Conservation (phyloP, 2,329 filamentous ascomycete genomes). For the Magnaporthiopsis rhizophila region DNA sequence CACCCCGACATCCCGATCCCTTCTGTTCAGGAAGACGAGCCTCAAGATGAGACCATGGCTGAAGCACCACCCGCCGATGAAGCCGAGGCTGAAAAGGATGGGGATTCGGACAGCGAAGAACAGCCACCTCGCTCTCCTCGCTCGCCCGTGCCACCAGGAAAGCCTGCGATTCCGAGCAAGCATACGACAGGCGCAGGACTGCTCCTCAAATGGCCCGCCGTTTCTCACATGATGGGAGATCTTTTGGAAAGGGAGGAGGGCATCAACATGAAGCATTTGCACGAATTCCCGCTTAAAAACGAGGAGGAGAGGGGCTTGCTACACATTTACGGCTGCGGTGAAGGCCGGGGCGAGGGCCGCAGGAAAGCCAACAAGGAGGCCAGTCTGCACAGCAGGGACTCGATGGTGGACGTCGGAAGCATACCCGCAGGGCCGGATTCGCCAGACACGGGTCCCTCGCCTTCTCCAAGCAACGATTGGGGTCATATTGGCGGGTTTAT, state of each 20-base stretch:
- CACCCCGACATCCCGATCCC: background rate
- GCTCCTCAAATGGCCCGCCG: constrained; percentile 64
- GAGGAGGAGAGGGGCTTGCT: constrained; percentile 69
- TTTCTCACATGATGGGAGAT: constrained; percentile 52
- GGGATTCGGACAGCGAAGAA: constrained; percentile 33
- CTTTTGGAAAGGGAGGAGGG: constrained; percentile 36
- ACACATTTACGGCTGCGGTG: constrained; percentile 70
- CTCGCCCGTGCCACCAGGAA: constrained; percentile 45
- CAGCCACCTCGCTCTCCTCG: constrained; percentile 35
- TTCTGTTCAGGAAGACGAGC: background rate
- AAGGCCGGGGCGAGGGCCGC: constrained; percentile 54
- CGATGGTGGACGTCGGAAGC: background rate
- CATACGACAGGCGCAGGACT: constrained; percentile 88
- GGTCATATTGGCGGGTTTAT: constrained; percentile 40
- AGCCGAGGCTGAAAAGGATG: background rate
- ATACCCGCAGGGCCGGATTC: background rate
- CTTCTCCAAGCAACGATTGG: constrained; percentile 49
- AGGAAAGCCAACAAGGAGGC: constrained; percentile 30
- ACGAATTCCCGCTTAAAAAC: constrained; percentile 67
- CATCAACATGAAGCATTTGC: constrained; percentile 40
- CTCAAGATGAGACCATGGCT: background rate
- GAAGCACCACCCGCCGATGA: background rate
- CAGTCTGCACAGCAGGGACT: constrained; percentile 19
- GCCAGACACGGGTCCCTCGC: constrained; percentile 37
- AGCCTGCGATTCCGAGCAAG: constrained; percentile 69